phyloP scores from a whole-genome alignment of 2,329 filamentous ascomycete genomes.

The Aureobasidium lini region DNA sequence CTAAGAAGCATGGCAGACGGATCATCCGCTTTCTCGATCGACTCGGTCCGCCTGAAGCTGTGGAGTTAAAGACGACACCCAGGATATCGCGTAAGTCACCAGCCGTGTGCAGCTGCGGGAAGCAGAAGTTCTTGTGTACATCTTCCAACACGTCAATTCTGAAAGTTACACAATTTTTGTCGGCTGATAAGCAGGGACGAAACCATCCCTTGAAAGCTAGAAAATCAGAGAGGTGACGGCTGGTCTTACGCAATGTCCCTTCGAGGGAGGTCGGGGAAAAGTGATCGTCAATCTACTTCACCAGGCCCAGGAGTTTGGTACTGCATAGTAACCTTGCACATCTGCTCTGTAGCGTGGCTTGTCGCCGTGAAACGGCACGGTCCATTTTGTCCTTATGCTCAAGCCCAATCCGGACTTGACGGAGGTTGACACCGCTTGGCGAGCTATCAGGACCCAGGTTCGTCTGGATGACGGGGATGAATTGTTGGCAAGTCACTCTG shows the following conservation, averaged over 20 bases:
- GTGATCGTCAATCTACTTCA: slow-evolving; percentile 2
- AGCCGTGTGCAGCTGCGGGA: slow-evolving; percentile 3
- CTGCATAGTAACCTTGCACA: neutral
- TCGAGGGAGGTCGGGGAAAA: slow-evolving; percentile 3
- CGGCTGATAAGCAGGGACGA: neutral
- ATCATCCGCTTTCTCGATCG: slow-evolving; percentile 10
- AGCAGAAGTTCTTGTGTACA: neutral
- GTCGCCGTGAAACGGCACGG: neutral
- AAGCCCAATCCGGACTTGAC: slow-evolving; percentile 1
- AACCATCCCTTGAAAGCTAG: slow-evolving; percentile 1
- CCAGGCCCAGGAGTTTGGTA: slow-evolving; percentile 5
- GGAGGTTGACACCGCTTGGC: slow-evolving; percentile 10
- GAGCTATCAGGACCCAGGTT: neutral
- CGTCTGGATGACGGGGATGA: neutral
- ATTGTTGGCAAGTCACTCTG: neutral
- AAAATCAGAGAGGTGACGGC: neutral
- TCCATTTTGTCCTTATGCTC: neutral
- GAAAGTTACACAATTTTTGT: neutral
- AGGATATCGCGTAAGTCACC: slow-evolving; percentile 5
- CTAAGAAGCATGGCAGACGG: slow-evolving; percentile 8
- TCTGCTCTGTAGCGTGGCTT: slow-evolving; percentile 11
- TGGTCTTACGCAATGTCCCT: neutral
- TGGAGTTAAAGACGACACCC: slow-evolving; percentile 3
- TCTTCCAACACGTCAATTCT: slow-evolving; percentile 4
- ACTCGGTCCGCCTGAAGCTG: slow-evolving; percentile 11